Evolutionary conservation across 1,284 basidiomycete species (phyloP).

Genomic region (Rhodotorula sp.): DNA sequence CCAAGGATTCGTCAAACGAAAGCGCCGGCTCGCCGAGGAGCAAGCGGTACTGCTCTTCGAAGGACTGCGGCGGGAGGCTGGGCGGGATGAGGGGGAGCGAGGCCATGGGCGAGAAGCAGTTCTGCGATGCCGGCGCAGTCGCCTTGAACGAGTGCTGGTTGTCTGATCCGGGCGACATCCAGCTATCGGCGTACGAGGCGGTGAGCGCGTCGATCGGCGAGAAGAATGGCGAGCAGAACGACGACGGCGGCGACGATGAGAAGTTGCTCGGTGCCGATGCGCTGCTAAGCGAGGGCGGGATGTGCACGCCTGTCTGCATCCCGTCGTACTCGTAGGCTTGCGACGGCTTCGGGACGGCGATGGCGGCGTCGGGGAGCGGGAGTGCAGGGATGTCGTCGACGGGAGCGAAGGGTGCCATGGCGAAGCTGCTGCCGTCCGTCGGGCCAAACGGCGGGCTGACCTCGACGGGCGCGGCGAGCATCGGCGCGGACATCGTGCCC

Average conservation of each 20-base stretch:
- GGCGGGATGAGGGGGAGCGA: neutral
- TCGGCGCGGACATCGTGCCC: neutral
- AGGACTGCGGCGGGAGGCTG: neutral
- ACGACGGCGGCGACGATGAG: neutral
- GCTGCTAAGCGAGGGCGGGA: neutral
- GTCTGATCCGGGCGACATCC: no score
- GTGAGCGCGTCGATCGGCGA: neutral
- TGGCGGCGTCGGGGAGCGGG: neutral
- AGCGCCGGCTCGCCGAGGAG: neutral
- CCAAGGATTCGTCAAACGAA: no score
- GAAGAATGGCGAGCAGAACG: neutral
- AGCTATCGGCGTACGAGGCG: neutral
- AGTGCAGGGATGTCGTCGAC: neutral
- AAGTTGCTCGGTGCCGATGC: neutral
- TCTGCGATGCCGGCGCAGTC: neutral
- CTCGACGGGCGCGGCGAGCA: neutral
- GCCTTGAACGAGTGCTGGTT: no score
- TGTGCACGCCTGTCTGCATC: neutral
- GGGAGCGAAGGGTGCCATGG: neutral
- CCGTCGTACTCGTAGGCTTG: no score
- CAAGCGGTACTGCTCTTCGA: neutral
- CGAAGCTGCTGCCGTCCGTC: neutral
- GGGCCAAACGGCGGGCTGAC: neutral
- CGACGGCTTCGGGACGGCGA: neutral
- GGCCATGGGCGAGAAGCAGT: neutral